Base-by-base conservation (phyloP, 345 rosid species). In the Citrus cavaleriei region DNA sequence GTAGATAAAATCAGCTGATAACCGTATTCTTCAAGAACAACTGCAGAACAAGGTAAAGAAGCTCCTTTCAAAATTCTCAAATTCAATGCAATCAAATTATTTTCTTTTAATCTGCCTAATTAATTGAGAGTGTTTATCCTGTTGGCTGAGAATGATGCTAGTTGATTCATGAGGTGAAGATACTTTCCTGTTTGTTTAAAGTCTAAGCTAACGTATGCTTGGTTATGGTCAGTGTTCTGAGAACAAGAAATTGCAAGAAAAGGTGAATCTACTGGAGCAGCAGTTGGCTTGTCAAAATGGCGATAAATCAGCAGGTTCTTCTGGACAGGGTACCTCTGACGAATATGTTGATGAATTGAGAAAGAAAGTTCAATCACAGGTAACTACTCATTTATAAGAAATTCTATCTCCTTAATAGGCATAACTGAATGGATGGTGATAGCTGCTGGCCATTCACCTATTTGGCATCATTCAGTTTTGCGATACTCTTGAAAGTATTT, bases 1-100 rank as follows among this genome's bases (percentile, higher is more conserved):
- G 84, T 93, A 97, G 99, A 85, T 97, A 77, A 97, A 92, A 88
- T 82, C 98, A 74, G 99, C 99, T 49, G 99, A 97, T 82, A 97
- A 97, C 80, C 96, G 98, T 72, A 87, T 97, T 82, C 97, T 97
- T 76, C 99, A 97, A 84, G 99, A 97, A 79, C 99, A 97, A 77
- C 83, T 97, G 84, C 98, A 93, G 83, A 79, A 88, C 77, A 97
- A 97, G 98, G 99, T 97, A 12, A 38, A 80, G 40, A 27, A 19
- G 14, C 55, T 5, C 2, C 51, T 6, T 38, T 75, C 67, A 65
- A 30, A 34, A 27, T 71, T 78, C 54, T 75, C 67, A 35, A 51
- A 30, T 54, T 74, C 19, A 35, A 34, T 54, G 64, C 13, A 30
- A 49, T 78, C 51, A 25, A 37, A 27, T 67, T 71, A 34, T 59